Conservation (phyloP, 441 rosid species). For the Adansonia madagascariensis region DNA sequence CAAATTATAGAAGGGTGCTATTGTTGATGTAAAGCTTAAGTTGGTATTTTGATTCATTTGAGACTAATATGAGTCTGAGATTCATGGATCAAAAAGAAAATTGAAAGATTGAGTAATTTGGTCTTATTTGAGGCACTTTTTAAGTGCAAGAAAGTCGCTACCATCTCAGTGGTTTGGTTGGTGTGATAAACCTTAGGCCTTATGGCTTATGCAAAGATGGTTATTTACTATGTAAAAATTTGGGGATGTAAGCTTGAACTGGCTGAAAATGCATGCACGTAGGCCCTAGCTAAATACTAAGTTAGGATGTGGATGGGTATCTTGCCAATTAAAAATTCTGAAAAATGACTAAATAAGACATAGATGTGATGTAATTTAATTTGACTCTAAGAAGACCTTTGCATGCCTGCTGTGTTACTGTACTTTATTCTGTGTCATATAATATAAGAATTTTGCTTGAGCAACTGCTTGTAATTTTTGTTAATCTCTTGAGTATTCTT, state of each 20-base stretch:
- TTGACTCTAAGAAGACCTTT: slow-evolving; percentile 5
- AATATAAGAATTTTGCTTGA: slow-evolving; percentile 3
- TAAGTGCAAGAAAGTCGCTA: neutral
- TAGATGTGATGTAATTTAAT: neutral
- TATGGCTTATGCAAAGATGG: slow-evolving; percentile 1
- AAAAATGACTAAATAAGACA: neutral
- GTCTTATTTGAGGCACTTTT: slow-evolving; percentile 1
- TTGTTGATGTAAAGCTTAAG: neutral
- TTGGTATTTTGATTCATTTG: neutral
- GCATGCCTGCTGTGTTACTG: neutral
- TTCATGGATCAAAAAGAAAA: neutral
- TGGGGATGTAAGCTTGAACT: neutral
- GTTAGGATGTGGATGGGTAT: neutral
- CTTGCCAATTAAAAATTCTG: neutral
- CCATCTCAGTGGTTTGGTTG: neutral
- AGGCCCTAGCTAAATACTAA: slow-evolving; percentile 1
- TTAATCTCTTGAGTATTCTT: neutral
- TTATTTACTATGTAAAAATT: neutral
- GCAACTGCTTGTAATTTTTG: slow-evolving; percentile 7
- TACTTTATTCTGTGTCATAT: slow-evolving; percentile 1
- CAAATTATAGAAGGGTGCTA: neutral
- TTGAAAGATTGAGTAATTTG: neutral
- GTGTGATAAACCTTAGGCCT: neutral
- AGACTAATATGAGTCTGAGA: slow-evolving; percentile 4
- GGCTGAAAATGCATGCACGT: neutral